A percentile compares a stretch with the other conserved stretches of the same genome.
Evolutionary conservation across 1,139 yeast species (phyloP).

Genomic region (Lodderomyces pseudojiufengensis): DNA sequence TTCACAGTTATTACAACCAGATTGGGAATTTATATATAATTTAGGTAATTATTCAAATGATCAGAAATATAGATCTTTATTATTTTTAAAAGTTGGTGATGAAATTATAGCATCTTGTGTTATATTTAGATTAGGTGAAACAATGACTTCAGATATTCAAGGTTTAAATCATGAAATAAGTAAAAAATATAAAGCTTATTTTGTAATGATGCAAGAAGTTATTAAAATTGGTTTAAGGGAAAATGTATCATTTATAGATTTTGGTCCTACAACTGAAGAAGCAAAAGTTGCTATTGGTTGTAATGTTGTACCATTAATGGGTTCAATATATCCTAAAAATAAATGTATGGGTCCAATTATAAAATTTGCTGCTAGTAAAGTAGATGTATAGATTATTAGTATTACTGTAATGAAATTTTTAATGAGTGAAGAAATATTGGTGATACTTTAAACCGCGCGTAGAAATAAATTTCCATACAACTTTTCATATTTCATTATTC

Average conservation of each 20-base stretch:
- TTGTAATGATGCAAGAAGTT: conserved; percentile 48
- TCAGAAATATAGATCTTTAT: conserved; percentile 26
- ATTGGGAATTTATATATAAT: conserved; percentile 24
- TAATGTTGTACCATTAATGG: conserved; percentile 33
- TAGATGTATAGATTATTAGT: conserved; percentile 14
- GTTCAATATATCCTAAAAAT: conserved; percentile 20
- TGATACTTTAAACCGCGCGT: too few relatives aligned
- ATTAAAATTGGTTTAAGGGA: conserved; percentile 37
- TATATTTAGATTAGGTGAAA: conserved; percentile 40
- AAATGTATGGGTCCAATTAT: conserved; percentile 17
- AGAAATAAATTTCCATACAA: too few relatives aligned
- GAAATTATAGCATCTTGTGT: conserved; percentile 39
- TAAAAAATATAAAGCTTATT: conserved; percentile 40
- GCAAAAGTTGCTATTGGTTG: conserved; percentile 43
- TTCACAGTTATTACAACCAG: conserved; percentile 34
- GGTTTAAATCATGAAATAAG: conserved; percentile 40
- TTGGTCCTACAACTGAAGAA: conserved; percentile 35
- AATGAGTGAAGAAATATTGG: too few relatives aligned
- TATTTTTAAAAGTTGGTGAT: conserved; percentile 36
- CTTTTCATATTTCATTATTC: too few relatives aligned
- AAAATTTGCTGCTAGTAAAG: conserved; percentile 20
- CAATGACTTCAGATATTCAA: conserved; percentile 43
- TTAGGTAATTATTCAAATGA: conserved; percentile 25
- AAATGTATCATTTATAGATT: conserved; percentile 38
- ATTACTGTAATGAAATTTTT: too few relatives aligned